A percentile compares a stretch with the other conserved stretches of the same genome.
Evolutionary conservation across 2,329 filamentous ascomycete genomes (phyloP).

Genomic region (Gaeumannomyces tritici): DNA sequence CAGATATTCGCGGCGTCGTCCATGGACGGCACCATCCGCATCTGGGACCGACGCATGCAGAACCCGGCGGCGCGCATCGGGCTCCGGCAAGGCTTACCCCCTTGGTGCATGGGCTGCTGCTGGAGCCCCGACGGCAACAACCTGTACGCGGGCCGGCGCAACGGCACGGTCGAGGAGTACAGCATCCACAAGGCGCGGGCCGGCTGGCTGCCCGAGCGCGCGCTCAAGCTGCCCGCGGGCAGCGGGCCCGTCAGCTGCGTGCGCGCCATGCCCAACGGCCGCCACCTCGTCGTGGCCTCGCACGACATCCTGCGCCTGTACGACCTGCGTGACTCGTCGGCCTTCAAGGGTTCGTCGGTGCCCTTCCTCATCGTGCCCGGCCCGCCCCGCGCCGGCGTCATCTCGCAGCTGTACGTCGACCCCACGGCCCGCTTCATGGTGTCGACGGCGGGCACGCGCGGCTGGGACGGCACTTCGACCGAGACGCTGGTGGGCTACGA

Average conservation of each 20-base stretch:
- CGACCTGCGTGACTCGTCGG: conserved; percentile 62
- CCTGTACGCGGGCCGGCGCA: conserved; percentile 85
- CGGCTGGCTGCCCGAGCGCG: conserved; percentile 63
- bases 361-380: conserved; percentile 96
- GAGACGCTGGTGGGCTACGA: conserved; percentile 94
- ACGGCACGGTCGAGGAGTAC: conserved; percentile 91
- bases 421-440: conserved; percentile 85
- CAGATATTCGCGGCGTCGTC: conserved; percentile 82
- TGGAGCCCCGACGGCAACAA: conserved; percentile 95
- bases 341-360: conserved; percentile 65
- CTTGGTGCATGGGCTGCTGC: conserved; percentile 96
- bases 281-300: conserved; percentile 85
- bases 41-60: conserved; percentile 80
- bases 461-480: conserved; percentile 86
- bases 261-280: conserved; percentile 82
- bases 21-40: conserved; percentile 77
- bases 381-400: conserved; percentile 72
- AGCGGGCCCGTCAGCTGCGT: conserved; percentile 86
- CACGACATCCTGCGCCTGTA: conserved; percentile 92
- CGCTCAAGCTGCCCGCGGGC: conserved; percentile 79
- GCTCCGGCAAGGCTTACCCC: conserved; percentile 66
- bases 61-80: conserved; percentile 71
- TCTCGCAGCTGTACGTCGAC: conserved; percentile 79
- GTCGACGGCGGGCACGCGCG: conserved; percentile 80
- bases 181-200: conserved; percentile 65